Evolutionary conservation across 179 eudicot genomes (phyloP).

Genomic region (Beta macrorhiza): DNA sequence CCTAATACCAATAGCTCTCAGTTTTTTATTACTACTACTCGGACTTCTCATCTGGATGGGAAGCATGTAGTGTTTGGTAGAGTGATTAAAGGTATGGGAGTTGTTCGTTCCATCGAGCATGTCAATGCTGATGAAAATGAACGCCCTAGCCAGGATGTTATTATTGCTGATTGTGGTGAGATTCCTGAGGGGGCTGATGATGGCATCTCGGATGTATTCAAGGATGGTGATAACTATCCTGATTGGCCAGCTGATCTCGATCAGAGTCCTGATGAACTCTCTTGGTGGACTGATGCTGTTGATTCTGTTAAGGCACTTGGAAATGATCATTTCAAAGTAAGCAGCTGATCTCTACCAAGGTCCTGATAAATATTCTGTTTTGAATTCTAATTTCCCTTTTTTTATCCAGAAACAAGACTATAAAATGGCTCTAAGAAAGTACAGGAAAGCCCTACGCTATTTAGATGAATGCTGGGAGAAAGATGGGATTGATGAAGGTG

Average conservation of each 20-base stretch:
- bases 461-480: slow-evolving; percentile 91
- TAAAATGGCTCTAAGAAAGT: slow-evolving; percentile 86
- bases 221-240: slow-evolving; percentile 75
- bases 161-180: slow-evolving; percentile 72
- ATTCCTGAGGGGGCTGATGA: slow-evolving; percentile 75
- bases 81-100: slow-evolving; percentile 92
- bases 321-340: slow-evolving; percentile 74
- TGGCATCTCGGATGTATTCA: slow-evolving; percentile 63
- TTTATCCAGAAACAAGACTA: slow-evolving; percentile 74
- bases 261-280: slow-evolving; percentile 47
- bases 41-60: slow-evolving; percentile 76
- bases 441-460: slow-evolving; percentile 76
- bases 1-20: slow-evolving; percentile 83
- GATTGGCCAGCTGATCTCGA: slow-evolving; percentile 93
- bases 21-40: slow-evolving; percentile 87
- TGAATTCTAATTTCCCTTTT: neutral
- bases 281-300: slow-evolving; percentile 84
- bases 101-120: slow-evolving; percentile 82
- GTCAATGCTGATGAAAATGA: slow-evolving; percentile 45
- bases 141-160: slow-evolving; percentile 52
- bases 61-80: slow-evolving; percentile 92
- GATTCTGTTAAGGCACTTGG: slow-evolving; percentile 69
- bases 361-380: no score
- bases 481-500: slow-evolving; percentile 80
- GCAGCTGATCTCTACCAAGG: neutral